Conservation (phyloP, 2,329 filamentous ascomycete genomes). For the Monosporascus ibericus region DNA sequence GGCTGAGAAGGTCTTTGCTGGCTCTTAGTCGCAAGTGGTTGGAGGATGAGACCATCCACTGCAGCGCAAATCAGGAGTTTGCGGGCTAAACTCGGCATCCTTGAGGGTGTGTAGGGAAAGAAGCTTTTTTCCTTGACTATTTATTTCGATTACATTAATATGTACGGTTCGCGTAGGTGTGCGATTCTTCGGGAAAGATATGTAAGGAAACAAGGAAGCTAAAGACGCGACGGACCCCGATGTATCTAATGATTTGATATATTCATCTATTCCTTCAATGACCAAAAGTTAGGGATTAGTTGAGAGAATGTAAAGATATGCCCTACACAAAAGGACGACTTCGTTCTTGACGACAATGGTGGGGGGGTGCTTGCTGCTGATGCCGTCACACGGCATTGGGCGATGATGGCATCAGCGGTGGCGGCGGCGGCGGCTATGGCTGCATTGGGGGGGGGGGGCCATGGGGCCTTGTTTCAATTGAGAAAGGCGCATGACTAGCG, state of each 20-base stretch:
- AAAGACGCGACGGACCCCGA: too few species aligned
- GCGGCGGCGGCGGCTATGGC: neutral
- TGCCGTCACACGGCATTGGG: slow-evolving; percentile 15
- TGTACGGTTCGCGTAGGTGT: too few species aligned
- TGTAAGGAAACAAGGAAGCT: too few species aligned
- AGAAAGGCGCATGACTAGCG: neutral
- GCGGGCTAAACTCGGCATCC: slow-evolving; percentile 71
- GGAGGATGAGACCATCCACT: slow-evolving; percentile 75
- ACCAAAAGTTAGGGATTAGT: too few species aligned
- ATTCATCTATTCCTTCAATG: too few species aligned
- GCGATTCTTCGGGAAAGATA: too few species aligned
- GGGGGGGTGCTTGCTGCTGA: slow-evolving; percentile 4
- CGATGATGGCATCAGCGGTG: neutral
- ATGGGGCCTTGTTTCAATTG: neutral
- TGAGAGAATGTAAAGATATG: too few species aligned
- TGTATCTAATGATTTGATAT: too few species aligned
- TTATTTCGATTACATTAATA: too few species aligned
- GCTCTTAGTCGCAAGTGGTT: slow-evolving; percentile 59
- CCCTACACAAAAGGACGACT: too few species aligned
- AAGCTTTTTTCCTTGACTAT: neutral
- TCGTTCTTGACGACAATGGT: neutral
- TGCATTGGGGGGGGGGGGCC: neutral
- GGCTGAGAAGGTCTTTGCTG: slow-evolving; percentile 42
- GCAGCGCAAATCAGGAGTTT: slow-evolving; percentile 77
- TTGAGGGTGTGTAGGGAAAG: slow-evolving; percentile 5